phyloP scores from a whole-genome alignment of 768 basidiomycete species.

The Naganishia vishniacii region DNA sequence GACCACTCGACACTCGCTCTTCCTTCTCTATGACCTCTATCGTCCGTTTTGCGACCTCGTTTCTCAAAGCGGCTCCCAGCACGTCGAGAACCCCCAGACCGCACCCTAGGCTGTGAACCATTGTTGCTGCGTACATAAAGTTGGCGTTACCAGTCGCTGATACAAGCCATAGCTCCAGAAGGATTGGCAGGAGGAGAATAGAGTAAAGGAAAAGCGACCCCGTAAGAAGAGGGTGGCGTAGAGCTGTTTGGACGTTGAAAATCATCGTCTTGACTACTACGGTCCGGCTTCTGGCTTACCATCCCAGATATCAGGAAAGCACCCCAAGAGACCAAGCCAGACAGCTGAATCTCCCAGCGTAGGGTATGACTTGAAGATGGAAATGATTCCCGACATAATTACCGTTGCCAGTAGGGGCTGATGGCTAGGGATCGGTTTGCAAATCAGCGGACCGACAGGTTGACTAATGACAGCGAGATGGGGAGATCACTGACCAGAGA shows the following conservation, averaged over 20 bases:
- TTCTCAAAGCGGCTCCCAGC: slow-evolving; percentile 68
- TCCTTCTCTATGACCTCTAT: slow-evolving; percentile 22
- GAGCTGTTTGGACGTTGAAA: slow-evolving; percentile 46
- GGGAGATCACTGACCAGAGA: slow-evolving; percentile 59
- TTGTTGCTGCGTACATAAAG: slow-evolving; percentile 92
- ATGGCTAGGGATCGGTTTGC: slow-evolving; percentile 54
- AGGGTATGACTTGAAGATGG: slow-evolving; percentile 85
- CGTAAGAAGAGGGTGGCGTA: slow-evolving; percentile 79
- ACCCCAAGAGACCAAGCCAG: slow-evolving; percentile 69
- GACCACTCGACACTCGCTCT: slow-evolving; percentile 3
- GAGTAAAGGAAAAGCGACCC: slow-evolving; percentile 76
- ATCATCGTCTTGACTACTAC: background rate
- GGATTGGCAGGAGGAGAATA: slow-evolving; percentile 76
- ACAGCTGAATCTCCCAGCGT: slow-evolving; percentile 82
- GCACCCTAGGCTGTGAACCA: slow-evolving; percentile 84
- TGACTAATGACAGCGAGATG: background rate
- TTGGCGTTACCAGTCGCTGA: slow-evolving; percentile 95
- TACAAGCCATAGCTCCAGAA: slow-evolving; percentile 83
- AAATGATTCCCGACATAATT: slow-evolving; percentile 68
- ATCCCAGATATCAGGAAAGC: slow-evolving; percentile 78
- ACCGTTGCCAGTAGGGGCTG: slow-evolving; percentile 77
- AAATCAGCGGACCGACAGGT: too few relatives aligned
- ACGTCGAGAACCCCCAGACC: slow-evolving; percentile 78
- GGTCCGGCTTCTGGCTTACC: slow-evolving; percentile 57
- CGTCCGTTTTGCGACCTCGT: background rate